phyloP scores from a whole-genome alignment of 176 grass and related monocot genomes.

The Oryza officinalis region DNA sequence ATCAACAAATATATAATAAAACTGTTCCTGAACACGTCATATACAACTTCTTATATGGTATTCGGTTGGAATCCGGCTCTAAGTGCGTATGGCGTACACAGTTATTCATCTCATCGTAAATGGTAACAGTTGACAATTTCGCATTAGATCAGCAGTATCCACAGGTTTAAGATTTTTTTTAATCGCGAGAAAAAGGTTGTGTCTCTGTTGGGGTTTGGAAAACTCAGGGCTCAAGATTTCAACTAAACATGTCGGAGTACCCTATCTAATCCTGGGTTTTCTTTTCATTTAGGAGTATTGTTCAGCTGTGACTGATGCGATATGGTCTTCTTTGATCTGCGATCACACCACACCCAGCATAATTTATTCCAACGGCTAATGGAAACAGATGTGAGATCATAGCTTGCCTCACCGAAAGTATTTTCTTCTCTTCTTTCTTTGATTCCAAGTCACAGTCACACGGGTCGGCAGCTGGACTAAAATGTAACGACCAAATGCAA shows the following conservation, averaged over 20 bases:
- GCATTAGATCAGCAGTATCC: background rate
- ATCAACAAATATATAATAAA: too few relatives aligned
- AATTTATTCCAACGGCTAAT: background rate
- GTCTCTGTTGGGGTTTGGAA: background rate
- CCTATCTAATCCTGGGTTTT: background rate
- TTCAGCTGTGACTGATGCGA: slow-evolving; percentile 3
- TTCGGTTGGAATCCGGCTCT: background rate
- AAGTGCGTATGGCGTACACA: too few relatives aligned
- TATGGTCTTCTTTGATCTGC: background rate
- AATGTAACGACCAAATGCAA: background rate
- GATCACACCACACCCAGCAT: slow-evolving; percentile 2
- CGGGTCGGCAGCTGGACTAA: slow-evolving; percentile 1
- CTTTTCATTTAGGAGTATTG: too few relatives aligned
- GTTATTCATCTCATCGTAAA: background rate
- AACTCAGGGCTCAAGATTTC: background rate
- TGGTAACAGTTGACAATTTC: background rate
- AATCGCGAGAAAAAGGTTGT: background rate
- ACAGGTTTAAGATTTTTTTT: background rate
- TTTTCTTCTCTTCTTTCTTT: background rate
- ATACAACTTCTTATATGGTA: background rate
- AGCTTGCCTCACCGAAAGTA: slow-evolving; percentile 33
- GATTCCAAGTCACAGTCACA: slow-evolving; percentile 3
- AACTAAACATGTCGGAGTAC: background rate
- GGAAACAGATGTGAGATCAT: slow-evolving; percentile 1
- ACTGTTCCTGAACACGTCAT: background rate